These are phyloP conservation scores for Nigrospora osmanthi DNA, from an alignment of 2,329 filamentous ascomycete species.

Conservation along the genomic window DNA sequence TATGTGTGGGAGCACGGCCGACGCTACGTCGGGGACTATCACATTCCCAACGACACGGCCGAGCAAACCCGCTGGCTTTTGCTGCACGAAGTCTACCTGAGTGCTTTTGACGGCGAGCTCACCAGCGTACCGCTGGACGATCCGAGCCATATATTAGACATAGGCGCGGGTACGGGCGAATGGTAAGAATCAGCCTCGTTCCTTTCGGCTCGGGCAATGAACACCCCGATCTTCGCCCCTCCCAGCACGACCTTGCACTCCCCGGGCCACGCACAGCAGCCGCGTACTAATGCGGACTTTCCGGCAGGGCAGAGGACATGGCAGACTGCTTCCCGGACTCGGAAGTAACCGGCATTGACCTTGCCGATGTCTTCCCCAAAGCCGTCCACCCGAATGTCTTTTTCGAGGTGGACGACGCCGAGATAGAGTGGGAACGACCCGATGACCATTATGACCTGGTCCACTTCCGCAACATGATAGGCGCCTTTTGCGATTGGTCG, in stretches of 20 bases:
- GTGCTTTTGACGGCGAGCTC: conserved; percentile 35
- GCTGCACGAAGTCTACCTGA: conserved; percentile 55
- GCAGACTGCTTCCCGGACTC: conserved; percentile 44
- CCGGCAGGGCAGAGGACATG: conserved; percentile 33
- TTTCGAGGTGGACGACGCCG: conserved; percentile 53
- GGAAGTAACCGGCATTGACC: conserved; percentile 52
- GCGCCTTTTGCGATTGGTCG: conserved; percentile 48
- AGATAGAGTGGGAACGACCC: conserved; percentile 48
- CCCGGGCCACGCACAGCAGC: too few relatives aligned
- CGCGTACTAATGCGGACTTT: too few relatives aligned
- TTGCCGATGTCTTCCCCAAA: conserved; percentile 49
- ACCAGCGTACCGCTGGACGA: conserved; percentile 33
- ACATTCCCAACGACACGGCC: conserved; percentile 58
- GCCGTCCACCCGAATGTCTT: conserved; percentile 50
- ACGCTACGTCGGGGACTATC: conserved; percentile 55
- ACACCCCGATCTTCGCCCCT: too few relatives aligned
- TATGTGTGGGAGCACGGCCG: conserved; percentile 54
- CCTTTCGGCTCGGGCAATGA: too few relatives aligned
- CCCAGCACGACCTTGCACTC: too few relatives aligned
- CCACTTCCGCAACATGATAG: conserved; percentile 48
- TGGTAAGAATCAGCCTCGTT: conserved; percentile 16
- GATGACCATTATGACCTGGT: conserved; percentile 46
- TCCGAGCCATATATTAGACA: conserved; percentile 42
- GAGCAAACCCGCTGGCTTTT: conserved; percentile 57
- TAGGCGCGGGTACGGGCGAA: conserved; percentile 51